Percentiles rank a stretch among this genome's conserved stretches.
Evolutionary conservation across 2,329 filamentous ascomycete species (phyloP).

Genomic region (Monilinia fructicola): DNA sequence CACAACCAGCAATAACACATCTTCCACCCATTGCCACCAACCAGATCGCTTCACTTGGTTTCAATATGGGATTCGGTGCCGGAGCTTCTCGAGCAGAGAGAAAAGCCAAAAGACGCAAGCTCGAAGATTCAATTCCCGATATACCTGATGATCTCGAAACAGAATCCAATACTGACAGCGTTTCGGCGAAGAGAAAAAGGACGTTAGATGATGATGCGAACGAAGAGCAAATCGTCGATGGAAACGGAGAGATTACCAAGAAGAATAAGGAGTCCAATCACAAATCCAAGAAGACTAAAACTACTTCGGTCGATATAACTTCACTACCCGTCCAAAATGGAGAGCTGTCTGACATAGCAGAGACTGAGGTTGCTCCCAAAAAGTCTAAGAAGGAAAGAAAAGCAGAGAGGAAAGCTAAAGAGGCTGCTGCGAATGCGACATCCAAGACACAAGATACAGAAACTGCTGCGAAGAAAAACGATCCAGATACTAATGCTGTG

Average conservation of each 20-base stretch:
- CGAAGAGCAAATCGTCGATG: not conserved
- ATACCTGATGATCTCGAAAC: slow-evolving; percentile 37
- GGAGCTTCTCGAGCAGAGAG: slow-evolving; percentile 39
- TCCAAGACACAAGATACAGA: slow-evolving; percentile 13
- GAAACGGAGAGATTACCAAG: slow-evolving; percentile 23
- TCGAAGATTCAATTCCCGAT: slow-evolving; percentile 41
- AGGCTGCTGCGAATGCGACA: slow-evolving; percentile 31
- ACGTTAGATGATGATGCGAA: slow-evolving; percentile 12
- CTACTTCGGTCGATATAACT: not conserved
- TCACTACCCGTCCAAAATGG: not conserved
- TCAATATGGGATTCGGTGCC: slow-evolving; percentile 33
- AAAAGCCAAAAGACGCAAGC: slow-evolving; percentile 41
- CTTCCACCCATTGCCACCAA: not conserved
- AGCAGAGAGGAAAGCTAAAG: slow-evolving; percentile 40
- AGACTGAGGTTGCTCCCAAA: slow-evolving; percentile 36
- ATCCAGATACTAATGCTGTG: not conserved
- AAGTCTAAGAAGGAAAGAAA: slow-evolving; percentile 43
- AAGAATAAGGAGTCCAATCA: not conserved
- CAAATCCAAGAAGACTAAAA: slow-evolving; percentile 18
- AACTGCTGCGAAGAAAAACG: slow-evolving; percentile 13
- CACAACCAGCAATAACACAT: not conserved
- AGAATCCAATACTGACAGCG: slow-evolving; percentile 24
- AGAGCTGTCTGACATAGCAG: slow-evolving; percentile 24
- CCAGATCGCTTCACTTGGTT: slow-evolving; percentile 28
- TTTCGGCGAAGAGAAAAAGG: slow-evolving; percentile 35